These are phyloP conservation scores for Saccharomycopsis capsularis DNA, from an alignment of 805 yeast species.

Conservation along the genomic window DNA sequence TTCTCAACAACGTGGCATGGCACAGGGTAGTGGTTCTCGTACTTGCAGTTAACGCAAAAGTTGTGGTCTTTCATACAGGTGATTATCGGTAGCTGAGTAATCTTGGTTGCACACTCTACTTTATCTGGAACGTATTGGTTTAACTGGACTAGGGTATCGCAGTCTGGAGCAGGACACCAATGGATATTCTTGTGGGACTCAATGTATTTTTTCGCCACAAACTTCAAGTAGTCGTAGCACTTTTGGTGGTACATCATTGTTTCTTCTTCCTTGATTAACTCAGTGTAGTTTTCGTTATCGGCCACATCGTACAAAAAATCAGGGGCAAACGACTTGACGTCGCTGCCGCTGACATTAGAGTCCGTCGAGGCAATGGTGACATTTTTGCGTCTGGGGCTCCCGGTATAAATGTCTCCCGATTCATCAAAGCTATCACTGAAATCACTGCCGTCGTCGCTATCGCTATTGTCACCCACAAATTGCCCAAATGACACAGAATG, in stretches of 20 bases:
- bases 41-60: conserved; percentile 73
- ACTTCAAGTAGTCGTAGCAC: conserved; percentile 17
- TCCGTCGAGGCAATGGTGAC: not conserved
- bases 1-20: conserved; percentile 60
- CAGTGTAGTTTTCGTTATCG: conserved; percentile 13
- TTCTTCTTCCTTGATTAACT: conserved; percentile 10
- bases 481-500: conserved; percentile 13
- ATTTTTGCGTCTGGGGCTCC: not conserved
- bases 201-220: conserved; percentile 39
- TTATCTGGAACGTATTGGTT: conserved; percentile 27
- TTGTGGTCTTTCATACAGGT: conserved; percentile 57
- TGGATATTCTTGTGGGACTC: conserved; percentile 43
- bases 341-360: not conserved
- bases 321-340: not conserved
- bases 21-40: conserved; percentile 77
- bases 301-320: conserved; percentile 7
- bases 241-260: conserved; percentile 15
- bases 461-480: conserved; percentile 4
- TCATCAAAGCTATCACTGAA: not conserved
- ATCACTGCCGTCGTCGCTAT: not conserved
- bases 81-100: conserved; percentile 53
- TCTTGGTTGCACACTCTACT: conserved; percentile 23
- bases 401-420: not conserved
- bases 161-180: conserved; percentile 86
- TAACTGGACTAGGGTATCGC: conserved; percentile 50